Base-by-base conservation (phyloP, 1,284 basidiomycete species). In the Coniferiporia sulphurascens region DNA sequence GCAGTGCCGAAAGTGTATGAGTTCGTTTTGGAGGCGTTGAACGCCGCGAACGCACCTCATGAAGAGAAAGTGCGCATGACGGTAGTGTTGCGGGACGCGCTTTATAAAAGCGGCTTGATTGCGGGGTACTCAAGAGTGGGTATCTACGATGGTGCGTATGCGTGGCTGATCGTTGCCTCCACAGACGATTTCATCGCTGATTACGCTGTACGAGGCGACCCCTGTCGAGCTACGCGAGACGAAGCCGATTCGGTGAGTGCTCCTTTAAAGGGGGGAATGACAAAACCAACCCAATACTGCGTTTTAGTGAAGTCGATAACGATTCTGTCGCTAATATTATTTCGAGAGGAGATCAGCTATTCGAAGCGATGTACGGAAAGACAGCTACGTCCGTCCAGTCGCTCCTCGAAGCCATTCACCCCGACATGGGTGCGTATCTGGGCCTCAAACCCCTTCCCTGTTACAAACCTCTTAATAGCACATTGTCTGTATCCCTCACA, bases 51-150 rank as follows among this genome's bases (percentile, higher is more conserved):
- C 34, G 57, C 68, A 22, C 68, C 69, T 0, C 69, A 71, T 12
- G 65, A 67, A 7, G 74, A 80, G 58, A 70, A 68, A 45, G 68
- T 74, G 32, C 46, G 72, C 4, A 70, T 84, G 3, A 77, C 78
- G 46, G 72, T 76, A 57, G 82, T 77, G 64, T 66, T 84, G 21
- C 74, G 82, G 12, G 84, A 86, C 60, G 78, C 78, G 0, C 62
- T 86, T 6, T 78, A 86, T 69, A 84, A 84, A 65, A 75, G 78
- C 7, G 83, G 81, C 6, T 66, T 82, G 63, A 75, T 79, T 17
- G 73, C 73, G 60, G 84, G 84, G 13, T 80, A 80, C 63, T 76
- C 83, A 7, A 78, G 76, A 71, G 83, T 80, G 22, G 3, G 35
- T 34, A 9, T 2, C 17, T 12, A 15, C 2, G 38, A 45, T 41